Evolutionary conservation across 2,329 filamentous ascomycete genomes (phyloP), one percentile per base, ranked within the genome.

Genomic region (Neofusicoccum sp.): DNA sequence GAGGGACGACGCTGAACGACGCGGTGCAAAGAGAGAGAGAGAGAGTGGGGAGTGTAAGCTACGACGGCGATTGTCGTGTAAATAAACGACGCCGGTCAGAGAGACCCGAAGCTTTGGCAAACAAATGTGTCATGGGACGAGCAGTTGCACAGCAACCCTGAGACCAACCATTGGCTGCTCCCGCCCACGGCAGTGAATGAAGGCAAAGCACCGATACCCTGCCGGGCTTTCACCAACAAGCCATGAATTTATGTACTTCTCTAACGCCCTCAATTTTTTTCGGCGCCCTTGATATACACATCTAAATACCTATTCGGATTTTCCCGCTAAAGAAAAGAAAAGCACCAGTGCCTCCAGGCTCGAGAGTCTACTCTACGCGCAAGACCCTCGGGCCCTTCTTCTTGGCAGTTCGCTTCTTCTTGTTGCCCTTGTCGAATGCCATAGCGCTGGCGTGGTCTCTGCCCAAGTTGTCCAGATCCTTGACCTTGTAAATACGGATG

Each of bases 401-500:
- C 82, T 90, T 93, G 36, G 77, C 75, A 1, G 82, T 75, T 82
- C 88, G 89, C 87, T 90, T 93, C 84, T 89, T 91, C 85, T 92
- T 93, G 76, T 89, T 86, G 38, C 90, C 90, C 71, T 86, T 87
- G 63, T 91, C 88, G 71, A 93, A 93, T 6, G 87, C 84, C 31
- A 80, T 78, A 1, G 84, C 86, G 66, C 79, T 84, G 65, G 85
- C 85, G 73, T 97, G 93, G 70, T 96, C 91, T 74, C 95, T 87
- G 60, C 92, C 93, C 66, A 99, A 82, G 75, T 98, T 98, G 80
- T 99, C 95, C 62, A 97, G 87, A 70, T 96, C 93, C 82, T 99
- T 99, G 79, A 99, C 95, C 84, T 99, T 99, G 84, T 97, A 99
- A 72, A 99, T 97, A 65, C 95, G 86, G 74, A 99, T 98, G 76